Evolutionary conservation across 2,329 filamentous ascomycete species (phyloP), one percentile per base, ranked within the genome.

Genomic region (Fonsecaea multimorphosa): DNA sequence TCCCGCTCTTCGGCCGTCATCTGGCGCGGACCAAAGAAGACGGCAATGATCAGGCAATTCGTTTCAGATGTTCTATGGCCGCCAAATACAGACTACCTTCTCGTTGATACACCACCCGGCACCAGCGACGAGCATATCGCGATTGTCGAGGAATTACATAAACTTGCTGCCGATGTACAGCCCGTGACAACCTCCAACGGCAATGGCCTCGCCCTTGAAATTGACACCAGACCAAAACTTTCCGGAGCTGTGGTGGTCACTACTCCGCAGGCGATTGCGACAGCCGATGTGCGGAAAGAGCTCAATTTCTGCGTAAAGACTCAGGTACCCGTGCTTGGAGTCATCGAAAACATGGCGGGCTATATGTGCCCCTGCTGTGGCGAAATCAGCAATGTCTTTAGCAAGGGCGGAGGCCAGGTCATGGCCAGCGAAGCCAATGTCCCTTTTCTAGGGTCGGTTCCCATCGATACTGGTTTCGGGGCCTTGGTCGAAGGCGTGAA

Each of bases 41-140:
- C 95, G 3, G 95, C 95, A 58, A 99, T 99, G 95, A 92, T 99
- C 65, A 88, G 93, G 46, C 95, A 99, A 77, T 99, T 99, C 76
- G 83, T 99, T 31, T 90, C 91, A 0, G 93, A 97, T 74, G 93
- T 97, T 3, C 84, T 92, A 32, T 98, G 95, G 95, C 86, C 83
- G 0, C 86, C 87, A 61, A 86, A 89, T 27, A 87, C 92, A n/a
- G 94, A 98, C 76, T 98, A 92, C 75, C 84, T 99, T 0, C 86
- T 99, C 65, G 92, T 99, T 74, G 95, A 99, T 78, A 99, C 95
- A 2, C 95, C 95, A 12, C 95, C 95, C 0, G 95, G 95, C 2
- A 99, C 95, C 1, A 95, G 91, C 66, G 95, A 99, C 78, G 95
- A 99, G 79, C 95, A 98, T 76, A 98, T 99, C 56, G 95, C 93